phyloP scores from a whole-genome alignment of 768 basidiomycete species.

The Pisolithus albus region DNA sequence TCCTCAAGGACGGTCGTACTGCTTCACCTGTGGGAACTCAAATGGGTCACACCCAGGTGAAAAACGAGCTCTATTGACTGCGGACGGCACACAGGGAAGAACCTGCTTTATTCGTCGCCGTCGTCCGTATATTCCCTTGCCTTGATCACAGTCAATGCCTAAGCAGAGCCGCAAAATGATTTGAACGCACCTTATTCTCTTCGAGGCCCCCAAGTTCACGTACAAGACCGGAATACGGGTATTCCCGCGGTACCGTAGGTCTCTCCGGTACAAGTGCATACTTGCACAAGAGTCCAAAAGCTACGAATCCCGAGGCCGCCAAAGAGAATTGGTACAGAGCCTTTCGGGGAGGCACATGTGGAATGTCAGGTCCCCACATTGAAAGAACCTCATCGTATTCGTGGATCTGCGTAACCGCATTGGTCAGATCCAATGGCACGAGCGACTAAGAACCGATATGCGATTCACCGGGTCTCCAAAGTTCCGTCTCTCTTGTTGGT shows the following conservation, averaged over 20 bases:
- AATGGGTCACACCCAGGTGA: not conserved
- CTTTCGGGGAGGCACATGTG: constrained; percentile 49
- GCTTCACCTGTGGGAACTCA: no score
- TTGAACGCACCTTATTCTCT: constrained; percentile 60
- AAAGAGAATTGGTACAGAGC: constrained; percentile 63
- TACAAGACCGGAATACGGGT: constrained; percentile 70
- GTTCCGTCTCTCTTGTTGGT: constrained; percentile 69
- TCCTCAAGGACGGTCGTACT: no score
- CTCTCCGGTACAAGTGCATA: constrained; percentile 50
- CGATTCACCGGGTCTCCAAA: constrained; percentile 66
- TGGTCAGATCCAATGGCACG: constrained; percentile 10
- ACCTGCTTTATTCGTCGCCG: constrained; percentile 26
- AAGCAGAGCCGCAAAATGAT: not conserved
- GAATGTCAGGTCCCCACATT: constrained; percentile 83
- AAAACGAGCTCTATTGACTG: not conserved
- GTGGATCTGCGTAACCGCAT: constrained; percentile 47
- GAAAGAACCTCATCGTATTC: constrained; percentile 75
- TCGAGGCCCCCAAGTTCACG: constrained; percentile 73
- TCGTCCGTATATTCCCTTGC: constrained; percentile 30
- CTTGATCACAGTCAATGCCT: constrained; percentile 17
- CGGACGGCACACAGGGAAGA: not conserved
- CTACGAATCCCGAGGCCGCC: constrained; percentile 55
- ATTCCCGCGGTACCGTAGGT: constrained; percentile 65
- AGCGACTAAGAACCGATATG: not conserved
- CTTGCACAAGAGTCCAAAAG: constrained; percentile 55